Evolutionary conservation across 1,284 basidiomycete genomes (phyloP), one percentile per base, ranked within the genome.

Genomic region (Anthracocystis walkeri): DNA sequence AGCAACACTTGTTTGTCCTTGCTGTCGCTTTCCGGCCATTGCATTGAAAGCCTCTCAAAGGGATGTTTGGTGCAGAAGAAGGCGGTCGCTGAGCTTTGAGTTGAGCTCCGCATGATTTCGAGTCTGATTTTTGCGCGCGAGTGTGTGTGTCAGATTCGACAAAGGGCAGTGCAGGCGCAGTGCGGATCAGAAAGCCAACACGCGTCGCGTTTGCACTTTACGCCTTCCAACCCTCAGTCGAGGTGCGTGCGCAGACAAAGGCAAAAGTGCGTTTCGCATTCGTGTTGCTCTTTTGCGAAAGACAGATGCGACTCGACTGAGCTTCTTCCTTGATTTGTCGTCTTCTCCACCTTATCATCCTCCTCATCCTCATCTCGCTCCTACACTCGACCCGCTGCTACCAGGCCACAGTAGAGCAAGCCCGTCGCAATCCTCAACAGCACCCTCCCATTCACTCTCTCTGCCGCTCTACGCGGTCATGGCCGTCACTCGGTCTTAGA

Each of bases 131-230:
- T 31, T 35, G 44, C 44, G 44, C 25, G 44, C 20, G 2, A 21
- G 7, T 11, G 16, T 33, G 29, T 7, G 33, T 51, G 40, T 38
- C 21, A 52, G 51, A 52, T 52, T 27, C 46, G 38, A 38, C n/a
- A 25, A 35, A 20, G 14, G 12, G 4, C 14, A 33, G 33, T 33
- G 33, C 33, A 25, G 40, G 40, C 20, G 40, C 44, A 44, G 44
- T 3, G 3, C 44, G n/a, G n/a, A n/a, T n/a, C 4, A 21, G 21
- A 8, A 44, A 10, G 42, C 16, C 8, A 25, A n/a, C 53, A 41
- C 62, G 60, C 60, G 65, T 58, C 65, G 65, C 65, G 65, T 67
- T 62, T 52, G 42, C 58, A 54, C 51, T 65, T 58, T 56, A 64
- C 49, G 54, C 49, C 33, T 42, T 12, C 10, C 10, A 4, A 12